Base-by-base conservation (phyloP, 441 rosid genomes). In the Heliophila coronopifolia region DNA sequence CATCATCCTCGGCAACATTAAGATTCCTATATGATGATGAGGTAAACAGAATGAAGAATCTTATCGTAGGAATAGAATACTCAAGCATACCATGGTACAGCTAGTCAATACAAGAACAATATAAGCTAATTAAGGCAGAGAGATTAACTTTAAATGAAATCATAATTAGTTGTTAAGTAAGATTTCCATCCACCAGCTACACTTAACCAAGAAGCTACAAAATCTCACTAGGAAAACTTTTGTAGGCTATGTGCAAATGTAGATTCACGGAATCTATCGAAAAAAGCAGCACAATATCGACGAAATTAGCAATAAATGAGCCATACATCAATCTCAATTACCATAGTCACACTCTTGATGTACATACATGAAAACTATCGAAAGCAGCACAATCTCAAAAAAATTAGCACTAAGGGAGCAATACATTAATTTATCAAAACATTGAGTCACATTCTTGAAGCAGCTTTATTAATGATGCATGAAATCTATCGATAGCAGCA, bases 1-100 rank as follows among this genome's bases (percentile, higher is more conserved):
- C 82, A 66, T 79, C 75, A 41, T 91, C 98, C 69, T 84, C 95
- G 25, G 86, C 73, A 72, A 91, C 89, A 73, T 63, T 72, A 61
- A 90, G 81, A 70, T 80, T 81, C 85, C 98, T 90, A 69, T 67
- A 36, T n/a, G 42, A 59, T 64, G 17, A 61, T 22, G 56, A 61
- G 63, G 60, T 49, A 63, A 51, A 42, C 45, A 16, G 9, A 50
- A 31, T 14, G 9, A 39, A 57, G n/a, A n/a, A n/a, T n/a, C n/a
- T 2, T 10, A 61, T 17, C 7, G 3, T 1, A 27, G 5, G 16
- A 31, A 9, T 8, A 17, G n/a, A 39, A 15, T 6, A 49, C 32
- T 4, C 13, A 0, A 16, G 39, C 27, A 18, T 10, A 50, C n/a
- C 22, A 50, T 12, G 38, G 23, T 18, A 50, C 28, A 23, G 0